Conservation (phyloP, 257 asterid genomes). For the Primulina eburnea region DNA sequence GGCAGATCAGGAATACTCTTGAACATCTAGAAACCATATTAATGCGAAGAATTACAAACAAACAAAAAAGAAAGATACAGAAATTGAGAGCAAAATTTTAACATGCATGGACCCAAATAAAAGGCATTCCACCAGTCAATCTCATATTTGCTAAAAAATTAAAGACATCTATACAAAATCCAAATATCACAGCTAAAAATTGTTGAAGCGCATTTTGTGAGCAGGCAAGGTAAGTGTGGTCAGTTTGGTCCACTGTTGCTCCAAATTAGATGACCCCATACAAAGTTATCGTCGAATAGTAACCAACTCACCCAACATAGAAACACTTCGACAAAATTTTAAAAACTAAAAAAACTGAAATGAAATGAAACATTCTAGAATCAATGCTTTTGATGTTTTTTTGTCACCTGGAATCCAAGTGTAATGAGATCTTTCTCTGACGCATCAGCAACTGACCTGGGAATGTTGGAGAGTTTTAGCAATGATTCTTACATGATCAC, state of each 20-base stretch:
- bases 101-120: slow-evolving; percentile 3
- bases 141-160: slow-evolving; percentile 2
- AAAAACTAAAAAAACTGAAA: neutral
- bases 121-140: slow-evolving; percentile 12
- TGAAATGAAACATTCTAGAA: neutral
- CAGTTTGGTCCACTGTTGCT: neutral
- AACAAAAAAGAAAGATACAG: neutral
- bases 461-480: slow-evolving; percentile 24
- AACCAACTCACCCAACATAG: neutral
- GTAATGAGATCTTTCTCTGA: slow-evolving; percentile 87
- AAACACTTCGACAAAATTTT: neutral
- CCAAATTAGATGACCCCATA: neutral
- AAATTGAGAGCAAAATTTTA: slow-evolving; percentile 7
- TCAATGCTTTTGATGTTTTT: slow-evolving; percentile 12
- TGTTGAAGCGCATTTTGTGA: neutral
- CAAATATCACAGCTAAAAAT: neutral
- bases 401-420: slow-evolving; percentile 95
- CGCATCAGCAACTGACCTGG: slow-evolving; percentile 83
- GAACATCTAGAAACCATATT: slow-evolving; percentile 17
- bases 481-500: slow-evolving; percentile 22
- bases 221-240: neutral
- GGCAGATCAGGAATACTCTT: slow-evolving; percentile 21
- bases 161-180: neutral
- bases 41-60: slow-evolving; percentile 1
- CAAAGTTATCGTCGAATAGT: neutral